phyloP scores from a whole-genome alignment of 2,329 filamentous ascomycete species.

The Parascedosporium putredinis region DNA sequence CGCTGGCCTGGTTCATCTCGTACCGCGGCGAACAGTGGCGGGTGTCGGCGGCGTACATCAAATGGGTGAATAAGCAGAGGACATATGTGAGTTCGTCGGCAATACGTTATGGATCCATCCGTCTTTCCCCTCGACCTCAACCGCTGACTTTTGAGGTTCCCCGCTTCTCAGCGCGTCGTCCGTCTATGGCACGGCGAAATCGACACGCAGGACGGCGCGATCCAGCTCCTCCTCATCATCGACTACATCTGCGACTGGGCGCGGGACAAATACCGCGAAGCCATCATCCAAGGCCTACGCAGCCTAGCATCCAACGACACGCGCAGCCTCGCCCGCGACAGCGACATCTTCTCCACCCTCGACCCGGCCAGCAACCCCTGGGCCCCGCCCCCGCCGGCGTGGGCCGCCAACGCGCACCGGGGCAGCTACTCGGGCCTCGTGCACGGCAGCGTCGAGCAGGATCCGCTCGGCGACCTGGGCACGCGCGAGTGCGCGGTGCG shows the following conservation, averaged over 20 bases:
- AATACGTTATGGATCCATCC: too few species aligned
- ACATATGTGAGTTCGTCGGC: neutral
- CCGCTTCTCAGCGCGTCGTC: neutral
- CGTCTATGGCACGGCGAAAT: slow-evolving; percentile 8
- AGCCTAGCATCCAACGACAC: neutral
- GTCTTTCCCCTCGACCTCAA: too few species aligned
- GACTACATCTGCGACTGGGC: slow-evolving; percentile 16
- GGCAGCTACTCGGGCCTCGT: neutral
- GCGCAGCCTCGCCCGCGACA: neutral
- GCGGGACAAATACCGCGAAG: slow-evolving; percentile 13
- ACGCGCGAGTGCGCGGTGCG: neutral
- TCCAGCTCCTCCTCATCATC: slow-evolving; percentile 14
- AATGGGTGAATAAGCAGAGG: neutral
- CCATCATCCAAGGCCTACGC: slow-evolving; percentile 8
- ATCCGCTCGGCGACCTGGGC: neutral
- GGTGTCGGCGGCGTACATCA: neutral
- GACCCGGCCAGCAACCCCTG: neutral
- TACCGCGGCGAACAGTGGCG: slow-evolving; percentile 4
- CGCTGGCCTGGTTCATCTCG: slow-evolving; percentile 2
- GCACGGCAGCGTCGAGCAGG: neutral
- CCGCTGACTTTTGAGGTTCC: too few species aligned
- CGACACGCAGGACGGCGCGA: slow-evolving; percentile 9
- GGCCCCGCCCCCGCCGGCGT: too few species aligned
- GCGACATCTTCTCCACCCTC: neutral
- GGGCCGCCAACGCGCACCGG: too few species aligned